A percentile compares a stretch with the other conserved stretches of the same genome.
These are phyloP conservation scores for Neurospora intermedia DNA, from an alignment of 495 filamentous ascomycete species.

Conservation along the genomic window DNA sequence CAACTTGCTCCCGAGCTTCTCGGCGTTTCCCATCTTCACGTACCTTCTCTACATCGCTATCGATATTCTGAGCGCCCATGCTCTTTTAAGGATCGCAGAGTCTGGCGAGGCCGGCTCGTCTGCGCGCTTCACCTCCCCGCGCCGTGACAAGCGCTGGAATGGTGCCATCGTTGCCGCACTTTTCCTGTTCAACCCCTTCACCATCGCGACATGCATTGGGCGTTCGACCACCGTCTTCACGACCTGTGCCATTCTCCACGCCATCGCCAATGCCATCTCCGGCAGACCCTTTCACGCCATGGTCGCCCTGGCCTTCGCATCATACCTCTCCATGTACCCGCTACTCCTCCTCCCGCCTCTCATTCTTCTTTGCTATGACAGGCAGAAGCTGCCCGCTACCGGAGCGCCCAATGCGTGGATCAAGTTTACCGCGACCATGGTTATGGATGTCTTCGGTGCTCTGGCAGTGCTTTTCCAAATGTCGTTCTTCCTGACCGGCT, in stretches of 20 bases:
- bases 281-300: conserved; percentile 68
- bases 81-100: conserved; percentile 73
- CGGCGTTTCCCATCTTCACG: conserved; percentile 56
- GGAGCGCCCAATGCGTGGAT: not conserved
- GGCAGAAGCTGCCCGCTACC: conserved; percentile 20
- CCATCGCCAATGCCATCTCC: conserved; percentile 69
- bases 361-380: conserved; percentile 71
- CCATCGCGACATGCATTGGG: conserved; percentile 84
- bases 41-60: conserved; percentile 70
- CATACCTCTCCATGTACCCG: conserved; percentile 89
- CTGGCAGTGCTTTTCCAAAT: conserved; percentile 49
- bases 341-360: conserved; percentile 76
- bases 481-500: conserved; percentile 68
- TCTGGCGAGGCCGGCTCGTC: conserved; percentile 66
- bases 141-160: conserved; percentile 69
- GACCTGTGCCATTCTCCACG: conserved; percentile 75
- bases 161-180: conserved; percentile 67
- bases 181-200: conserved; percentile 92
- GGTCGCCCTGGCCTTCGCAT: conserved; percentile 73
- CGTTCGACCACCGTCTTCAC: conserved; percentile 87
- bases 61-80: conserved; percentile 73
- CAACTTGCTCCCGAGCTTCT: conserved; percentile 64
- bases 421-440: conserved; percentile 42
- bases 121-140: conserved; percentile 62
- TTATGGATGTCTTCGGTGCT: conserved; percentile 36